Conservation (phyloP, 495 filamentous ascomycete species). For the Talaromyces wortmannii region DNA sequence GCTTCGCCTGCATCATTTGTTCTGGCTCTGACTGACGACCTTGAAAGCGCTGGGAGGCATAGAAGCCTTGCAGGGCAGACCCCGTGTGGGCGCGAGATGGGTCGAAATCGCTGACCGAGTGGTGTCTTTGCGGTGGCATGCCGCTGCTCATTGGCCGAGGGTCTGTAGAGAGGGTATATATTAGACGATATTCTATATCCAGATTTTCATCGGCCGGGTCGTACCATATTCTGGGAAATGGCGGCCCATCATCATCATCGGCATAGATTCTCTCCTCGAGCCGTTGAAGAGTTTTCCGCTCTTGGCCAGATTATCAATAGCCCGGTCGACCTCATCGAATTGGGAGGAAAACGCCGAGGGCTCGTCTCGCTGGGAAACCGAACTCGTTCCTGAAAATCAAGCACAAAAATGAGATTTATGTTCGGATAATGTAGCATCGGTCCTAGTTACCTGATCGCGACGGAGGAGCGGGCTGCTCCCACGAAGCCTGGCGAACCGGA, state of each 20-base stretch:
- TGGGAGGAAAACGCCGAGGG: conserved; percentile 76
- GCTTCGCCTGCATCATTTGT: conserved; percentile 97
- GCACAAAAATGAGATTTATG: conserved; percentile 5
- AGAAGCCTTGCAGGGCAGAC: conserved; percentile 86
- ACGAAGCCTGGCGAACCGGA: conserved; percentile 59
- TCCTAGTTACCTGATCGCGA: conserved; percentile 69
- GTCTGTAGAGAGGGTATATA: conserved; percentile 24
- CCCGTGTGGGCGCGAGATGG: conserved; percentile 62
- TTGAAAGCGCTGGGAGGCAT: conserved; percentile 88
- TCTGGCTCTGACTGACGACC: conserved; percentile 91
- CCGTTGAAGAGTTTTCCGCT: conserved; percentile 86
- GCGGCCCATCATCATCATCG: conserved; percentile 56
- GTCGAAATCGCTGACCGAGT: conserved; percentile 86
- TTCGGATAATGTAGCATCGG: background rate
- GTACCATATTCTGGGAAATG: conserved; percentile 53
- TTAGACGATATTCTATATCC: background rate
- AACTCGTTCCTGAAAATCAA: conserved; percentile 58
- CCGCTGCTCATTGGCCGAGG: conserved; percentile 36
- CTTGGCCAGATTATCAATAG: conserved; percentile 90
- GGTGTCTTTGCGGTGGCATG: conserved; percentile 53
- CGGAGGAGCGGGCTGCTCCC: conserved; percentile 81
- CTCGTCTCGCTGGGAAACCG: conserved; percentile 71
- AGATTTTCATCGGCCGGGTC: conserved; percentile 8
- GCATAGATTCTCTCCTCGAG: conserved; percentile 81
- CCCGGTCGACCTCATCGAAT: conserved; percentile 95